Conservation (phyloP, 768 basidiomycete species). For the Mycena vitilis region DNA sequence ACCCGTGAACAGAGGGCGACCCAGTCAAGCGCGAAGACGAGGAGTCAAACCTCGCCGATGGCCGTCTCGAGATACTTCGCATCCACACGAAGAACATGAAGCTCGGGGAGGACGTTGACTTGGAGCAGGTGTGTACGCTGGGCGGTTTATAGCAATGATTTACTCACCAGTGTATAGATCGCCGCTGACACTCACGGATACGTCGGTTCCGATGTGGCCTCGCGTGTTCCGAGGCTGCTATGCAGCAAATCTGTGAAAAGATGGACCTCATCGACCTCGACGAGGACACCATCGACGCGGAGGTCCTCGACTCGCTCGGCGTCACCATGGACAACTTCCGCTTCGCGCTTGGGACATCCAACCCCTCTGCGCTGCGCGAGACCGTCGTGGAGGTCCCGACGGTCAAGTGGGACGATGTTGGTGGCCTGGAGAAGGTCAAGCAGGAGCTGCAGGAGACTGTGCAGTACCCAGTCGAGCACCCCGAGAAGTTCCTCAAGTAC, state of each 20-base stretch:
- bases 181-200: conserved; percentile 92
- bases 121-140: conserved; percentile 88
- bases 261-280: conserved; percentile 98
- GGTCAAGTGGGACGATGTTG: conserved; percentile 98
- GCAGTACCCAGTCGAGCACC: conserved; percentile 99
- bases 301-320: conserved; percentile 97
- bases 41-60: conserved; percentile 94
- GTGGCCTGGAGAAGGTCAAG: conserved; percentile 99
- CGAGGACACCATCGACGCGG: conserved; percentile 98
- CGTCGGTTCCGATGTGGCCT: conserved; percentile 97
- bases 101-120: conserved; percentile 93
- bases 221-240: conserved; percentile 99
- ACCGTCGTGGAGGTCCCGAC: conserved; percentile 99
- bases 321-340: conserved; percentile 99
- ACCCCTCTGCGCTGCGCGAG: conserved; percentile 98
- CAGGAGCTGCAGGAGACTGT: conserved; percentile 99
- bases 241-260: conserved; percentile 99
- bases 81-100: too few species aligned
- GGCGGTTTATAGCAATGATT: too few species aligned
- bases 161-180: conserved; percentile 67
- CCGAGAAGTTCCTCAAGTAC: conserved; percentile 99
- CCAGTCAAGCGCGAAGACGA: conserved; percentile 99
- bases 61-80: conserved; percentile 97
- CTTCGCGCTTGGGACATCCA: conserved; percentile 85
- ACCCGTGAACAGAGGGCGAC: conserved; percentile 81